Conservation (phyloP, 805 yeast species). For the Lipomyces yamadae region DNA sequence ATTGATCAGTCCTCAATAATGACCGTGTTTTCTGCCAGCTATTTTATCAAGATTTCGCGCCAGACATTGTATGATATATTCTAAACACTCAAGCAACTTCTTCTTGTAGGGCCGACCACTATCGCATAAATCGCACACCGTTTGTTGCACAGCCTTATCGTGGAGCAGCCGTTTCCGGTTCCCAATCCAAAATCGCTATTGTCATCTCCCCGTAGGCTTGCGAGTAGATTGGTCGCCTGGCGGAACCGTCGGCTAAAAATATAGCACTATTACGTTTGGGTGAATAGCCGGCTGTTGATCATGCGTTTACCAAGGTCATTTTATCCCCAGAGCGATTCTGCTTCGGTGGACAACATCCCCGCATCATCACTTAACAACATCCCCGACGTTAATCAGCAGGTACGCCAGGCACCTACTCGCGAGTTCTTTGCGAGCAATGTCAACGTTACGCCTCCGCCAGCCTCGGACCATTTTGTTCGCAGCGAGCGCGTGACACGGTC, state of each 20-base stretch:
- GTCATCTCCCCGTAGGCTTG: no score
- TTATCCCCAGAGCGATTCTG: not conserved
- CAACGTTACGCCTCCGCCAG: slow-evolving; percentile 10
- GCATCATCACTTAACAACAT: not conserved
- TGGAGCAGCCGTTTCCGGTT: not conserved
- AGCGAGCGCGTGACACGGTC: slow-evolving; percentile 25
- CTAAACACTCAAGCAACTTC: no score
- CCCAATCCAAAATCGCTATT: no score
- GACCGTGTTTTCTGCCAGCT: no score
- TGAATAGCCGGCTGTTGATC: not conserved
- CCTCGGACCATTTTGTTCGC: slow-evolving; percentile 12
- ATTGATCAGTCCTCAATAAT: no score
- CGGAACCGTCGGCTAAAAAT: not conserved
- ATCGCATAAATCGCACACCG: not conserved
- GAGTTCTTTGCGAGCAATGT: slow-evolving; percentile 16
- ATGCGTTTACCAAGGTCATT: slow-evolving; percentile 2
- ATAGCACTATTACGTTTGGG: not conserved
- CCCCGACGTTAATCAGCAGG: not conserved
- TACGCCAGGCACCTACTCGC: not conserved
- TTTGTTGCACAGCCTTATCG: not conserved
- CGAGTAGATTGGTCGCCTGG: no score
- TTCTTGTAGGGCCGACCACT: not conserved
- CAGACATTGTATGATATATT: no score
- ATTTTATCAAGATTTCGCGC: no score
- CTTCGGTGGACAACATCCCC: slow-evolving; percentile 5